Base-by-base conservation (phyloP, 768 basidiomycete species). In the Cystobasidiopsis lactophilus region DNA sequence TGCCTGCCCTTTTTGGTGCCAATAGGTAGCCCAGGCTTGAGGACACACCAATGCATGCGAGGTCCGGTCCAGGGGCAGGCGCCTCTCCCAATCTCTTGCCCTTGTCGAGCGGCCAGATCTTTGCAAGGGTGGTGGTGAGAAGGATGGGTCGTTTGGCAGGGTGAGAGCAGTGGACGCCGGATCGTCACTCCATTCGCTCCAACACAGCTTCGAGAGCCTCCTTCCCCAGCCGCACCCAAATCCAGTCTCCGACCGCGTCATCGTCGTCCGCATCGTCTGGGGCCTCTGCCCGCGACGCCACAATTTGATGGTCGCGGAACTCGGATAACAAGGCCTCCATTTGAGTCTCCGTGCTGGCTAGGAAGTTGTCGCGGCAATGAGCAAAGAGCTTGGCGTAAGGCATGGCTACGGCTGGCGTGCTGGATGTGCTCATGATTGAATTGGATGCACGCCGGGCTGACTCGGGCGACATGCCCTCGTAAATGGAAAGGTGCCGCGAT, bases 141-240 rank as follows among this genome's bases (percentile, higher is more conserved):
- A 35, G 33, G 33, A 35, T 7, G 33, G 33, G 7, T 35, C 33
- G 7, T 7, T 7, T 35, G 33, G 7, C 7, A 35, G 16, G 33
- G 9, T 35, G 33, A 35, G 33, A 35, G 33, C n/a, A n/a, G n/a
- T n/a, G n/a, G n/a, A n/a, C n/a, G n/a, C n/a, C n/a, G n/a, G n/a
- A 49, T 55, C 27, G 14, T 43, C 23, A 53, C 40, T 3, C 9
- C 40, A 63, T 35, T 50, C 59, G 65, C 37, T 63, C 65, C n/a
- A 68, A 24, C 9, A 67, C 60, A 53, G 64, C 58, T 56, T 60
- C 63, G 21, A 89, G 63, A 59, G 79, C 72, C 62, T 86, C 84
- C 65, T 78, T 80, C 57, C 81, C 72, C 60, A 95, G 60, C 1
- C 85, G 83, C 59, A 93, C 83, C 86, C 86, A 93, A 40, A 88